These are phyloP conservation scores for Trichoderma sp. DNA, from an alignment of 2,329 filamentous ascomycete species.

Conservation along the genomic window DNA sequence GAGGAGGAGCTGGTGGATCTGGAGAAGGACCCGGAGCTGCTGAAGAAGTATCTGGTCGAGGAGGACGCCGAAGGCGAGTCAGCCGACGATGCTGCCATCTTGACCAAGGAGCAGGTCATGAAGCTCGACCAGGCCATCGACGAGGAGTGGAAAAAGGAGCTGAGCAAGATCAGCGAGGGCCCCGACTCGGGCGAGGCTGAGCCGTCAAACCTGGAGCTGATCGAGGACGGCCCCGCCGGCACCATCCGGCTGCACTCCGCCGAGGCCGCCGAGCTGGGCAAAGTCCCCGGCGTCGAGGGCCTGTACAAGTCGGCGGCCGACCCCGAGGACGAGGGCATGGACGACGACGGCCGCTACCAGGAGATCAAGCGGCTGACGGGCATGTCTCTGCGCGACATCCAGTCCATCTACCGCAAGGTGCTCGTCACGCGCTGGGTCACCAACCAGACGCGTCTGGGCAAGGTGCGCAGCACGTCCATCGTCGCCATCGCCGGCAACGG, in stretches of 20 bases:
- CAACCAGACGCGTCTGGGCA: slow-evolving; percentile 96
- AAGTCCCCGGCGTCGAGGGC: slow-evolving; percentile 52
- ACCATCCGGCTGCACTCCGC: slow-evolving; percentile 38
- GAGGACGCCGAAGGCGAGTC: slow-evolving; percentile 30
- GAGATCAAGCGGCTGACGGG: slow-evolving; percentile 55
- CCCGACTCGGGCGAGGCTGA: slow-evolving; percentile 32
- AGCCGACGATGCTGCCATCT: slow-evolving; percentile 27
- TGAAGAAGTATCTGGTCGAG: slow-evolving; percentile 37
- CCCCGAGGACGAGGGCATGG: slow-evolving; percentile 48
- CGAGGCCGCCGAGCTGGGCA: slow-evolving; percentile 49
- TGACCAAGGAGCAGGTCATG: slow-evolving; percentile 36
- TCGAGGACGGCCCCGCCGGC: slow-evolving; percentile 37
- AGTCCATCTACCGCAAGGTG: slow-evolving; percentile 62
- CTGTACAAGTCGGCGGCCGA: slow-evolving; percentile 48
- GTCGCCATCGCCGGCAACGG: slow-evolving; percentile 83
- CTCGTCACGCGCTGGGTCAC: slow-evolving; percentile 71
- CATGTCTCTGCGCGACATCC: slow-evolving; percentile 50
- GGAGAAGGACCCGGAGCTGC: slow-evolving; percentile 40
- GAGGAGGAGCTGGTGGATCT: slow-evolving; percentile 45
- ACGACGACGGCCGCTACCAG: slow-evolving; percentile 49
- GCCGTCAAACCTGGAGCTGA: slow-evolving; percentile 37
- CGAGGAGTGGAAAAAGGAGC: slow-evolving; percentile 37
- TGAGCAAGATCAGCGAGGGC: slow-evolving; percentile 33
- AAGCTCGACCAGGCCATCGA: slow-evolving; percentile 39
- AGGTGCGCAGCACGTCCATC: slow-evolving; percentile 73